Conservation (phyloP, 225 moss, liverwort and hornwort species). For the Marchantia polymorpha region DNA sequence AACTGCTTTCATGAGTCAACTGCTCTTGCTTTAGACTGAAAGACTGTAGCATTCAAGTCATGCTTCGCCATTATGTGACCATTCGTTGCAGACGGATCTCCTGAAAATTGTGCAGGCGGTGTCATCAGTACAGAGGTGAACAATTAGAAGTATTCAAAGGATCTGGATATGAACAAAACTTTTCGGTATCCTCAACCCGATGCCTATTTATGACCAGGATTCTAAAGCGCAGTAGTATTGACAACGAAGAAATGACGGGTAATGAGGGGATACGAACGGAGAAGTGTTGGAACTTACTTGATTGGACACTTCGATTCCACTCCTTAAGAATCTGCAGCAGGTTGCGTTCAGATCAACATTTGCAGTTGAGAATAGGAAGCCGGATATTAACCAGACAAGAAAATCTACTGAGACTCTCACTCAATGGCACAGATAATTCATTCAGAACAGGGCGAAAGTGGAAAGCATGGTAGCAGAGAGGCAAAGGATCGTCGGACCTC, state of each 20-base stretch:
- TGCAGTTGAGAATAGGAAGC: not conserved
- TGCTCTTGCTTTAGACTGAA: slow-evolving; percentile 32
- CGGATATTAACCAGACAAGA: not conserved
- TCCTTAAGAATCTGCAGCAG: slow-evolving; percentile 35
- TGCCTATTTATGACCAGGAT: no score
- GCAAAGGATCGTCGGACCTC: slow-evolving; percentile 23
- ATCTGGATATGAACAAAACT: not conserved
- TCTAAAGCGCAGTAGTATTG: no score
- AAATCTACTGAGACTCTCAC: not conserved
- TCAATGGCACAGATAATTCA: not conserved
- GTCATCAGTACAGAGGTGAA: not conserved
- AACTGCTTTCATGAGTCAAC: not conserved
- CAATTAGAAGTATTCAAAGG: not conserved
- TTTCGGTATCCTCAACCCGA: no score
- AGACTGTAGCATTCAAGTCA: slow-evolving; percentile 34
- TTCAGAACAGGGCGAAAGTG: not conserved
- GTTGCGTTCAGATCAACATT: not conserved
- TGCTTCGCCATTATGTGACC: slow-evolving; percentile 30
- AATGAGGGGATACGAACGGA: not conserved
- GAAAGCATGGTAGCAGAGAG: not conserved
- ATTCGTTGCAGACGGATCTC: slow-evolving; percentile 14
- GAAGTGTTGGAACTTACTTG: slow-evolving; percentile 13
- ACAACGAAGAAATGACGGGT: not conserved
- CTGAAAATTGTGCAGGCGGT: slow-evolving; percentile 7
- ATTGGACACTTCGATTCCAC: slow-evolving; percentile 38